Evolutionary conservation across 352 stramenopile genomes (phyloP), one percentile per base, ranked within the genome.

Genomic region (Globisporangium cylindrosporum): DNA sequence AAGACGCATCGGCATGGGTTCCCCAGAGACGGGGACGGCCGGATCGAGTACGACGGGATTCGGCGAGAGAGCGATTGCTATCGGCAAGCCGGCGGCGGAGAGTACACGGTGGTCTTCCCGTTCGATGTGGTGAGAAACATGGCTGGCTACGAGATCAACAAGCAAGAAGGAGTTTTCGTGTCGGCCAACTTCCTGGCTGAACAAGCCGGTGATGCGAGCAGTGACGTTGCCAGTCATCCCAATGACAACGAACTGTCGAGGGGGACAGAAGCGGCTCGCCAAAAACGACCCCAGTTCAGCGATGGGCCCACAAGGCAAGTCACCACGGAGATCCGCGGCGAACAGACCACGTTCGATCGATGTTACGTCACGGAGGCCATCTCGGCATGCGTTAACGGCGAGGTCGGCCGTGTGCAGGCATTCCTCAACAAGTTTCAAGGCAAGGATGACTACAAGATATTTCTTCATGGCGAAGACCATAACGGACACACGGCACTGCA

Each of bases 21-120:
- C 29, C 29, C 29, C 29, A 7, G 29, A 34, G 29, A 34, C 46
- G 46, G 46, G 20, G 46, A 54, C 46, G 46, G 46, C 46, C 24
- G 20, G 46, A 54, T 54, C 46, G 20, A 27, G 46, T 54, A 54
- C 46, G 46, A 54, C 20, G 46, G 12, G 20, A 12, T 54, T 20
- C 46, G 12, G 20, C 46, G 46, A 54, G 7, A 27, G 4, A 54
- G 20, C 46, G 20, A 54, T 27, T 54, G 46, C 46, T 32, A 38
- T 38, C 32, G 32, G 32, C 32, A 38, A 38, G 25, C 48, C 20
- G 48, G 48, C 48, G 48, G 48, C 48, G 48, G 22, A n/a, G 20
- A 55, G 48, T 55, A 55, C 48, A 55, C 24, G 48, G 20, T 55
- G 48, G 48, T 55, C 48, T 55, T 55, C 48, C 48, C 48, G 48